Evolutionary conservation across 2,329 filamentous ascomycete species (phyloP).

Genomic region (Mycogone perniciosa): DNA sequence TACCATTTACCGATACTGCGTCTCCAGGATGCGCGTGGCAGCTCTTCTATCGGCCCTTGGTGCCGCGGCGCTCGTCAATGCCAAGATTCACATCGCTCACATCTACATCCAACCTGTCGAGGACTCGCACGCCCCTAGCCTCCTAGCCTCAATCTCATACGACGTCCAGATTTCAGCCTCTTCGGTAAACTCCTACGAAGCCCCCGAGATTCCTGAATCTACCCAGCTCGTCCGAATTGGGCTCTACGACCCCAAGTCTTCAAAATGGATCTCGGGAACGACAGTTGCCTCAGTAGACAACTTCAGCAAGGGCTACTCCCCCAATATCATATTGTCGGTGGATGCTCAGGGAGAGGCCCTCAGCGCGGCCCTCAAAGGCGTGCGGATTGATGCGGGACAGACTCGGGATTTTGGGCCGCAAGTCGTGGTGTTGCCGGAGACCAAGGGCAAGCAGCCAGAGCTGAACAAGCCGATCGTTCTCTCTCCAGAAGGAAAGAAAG

Average conservation of each 20-base stretch:
- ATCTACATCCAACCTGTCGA: conserved; percentile 50
- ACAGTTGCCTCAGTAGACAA: conserved; percentile 50
- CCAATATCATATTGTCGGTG: conserved; percentile 48
- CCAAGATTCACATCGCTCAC: conserved; percentile 39
- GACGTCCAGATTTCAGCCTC: conserved; percentile 38
- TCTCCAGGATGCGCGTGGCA: conserved; percentile 35
- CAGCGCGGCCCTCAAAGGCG: conserved; percentile 48
- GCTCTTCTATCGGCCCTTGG: conserved; percentile 37
- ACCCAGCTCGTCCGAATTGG: conserved; percentile 51
- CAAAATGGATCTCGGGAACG: conserved; percentile 48
- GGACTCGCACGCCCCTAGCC: conserved; percentile 28
- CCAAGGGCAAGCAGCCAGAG: conserved; percentile 48
- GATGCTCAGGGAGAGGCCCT: conserved; percentile 39
- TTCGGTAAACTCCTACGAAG: conserved; percentile 48
- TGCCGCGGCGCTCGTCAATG: conserved; percentile 33
- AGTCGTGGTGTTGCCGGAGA: conserved; percentile 43
- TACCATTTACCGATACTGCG: neutral
- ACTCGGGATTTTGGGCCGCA: conserved; percentile 60
- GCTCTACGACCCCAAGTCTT: conserved; percentile 43
- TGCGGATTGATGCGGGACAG: conserved; percentile 55
- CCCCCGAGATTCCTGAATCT: conserved; percentile 44
- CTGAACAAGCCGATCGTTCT: conserved; percentile 60
- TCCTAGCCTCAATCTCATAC: conserved; percentile 54
- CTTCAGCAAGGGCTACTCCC: conserved; percentile 56
- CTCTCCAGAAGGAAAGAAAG: conserved; percentile 52